phyloP scores from a whole-genome alignment of 495 filamentous ascomycete genomes.

The Darksidea phi region DNA sequence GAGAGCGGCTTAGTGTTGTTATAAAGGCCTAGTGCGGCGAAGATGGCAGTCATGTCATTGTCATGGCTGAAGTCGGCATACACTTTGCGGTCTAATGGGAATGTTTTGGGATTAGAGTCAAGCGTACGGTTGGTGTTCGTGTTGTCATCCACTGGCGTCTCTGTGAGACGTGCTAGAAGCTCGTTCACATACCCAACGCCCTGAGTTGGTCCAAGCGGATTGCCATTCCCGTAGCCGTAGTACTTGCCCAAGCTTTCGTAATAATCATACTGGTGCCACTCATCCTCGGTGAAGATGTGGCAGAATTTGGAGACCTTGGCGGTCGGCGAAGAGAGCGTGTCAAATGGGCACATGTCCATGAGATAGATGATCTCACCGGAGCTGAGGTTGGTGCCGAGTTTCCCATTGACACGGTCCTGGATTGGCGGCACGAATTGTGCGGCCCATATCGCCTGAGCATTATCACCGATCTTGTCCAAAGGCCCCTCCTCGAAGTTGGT shows the following conservation, averaged over 20 bases:
- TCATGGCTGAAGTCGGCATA: conserved; percentile 91
- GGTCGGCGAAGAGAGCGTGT: conserved; percentile 59
- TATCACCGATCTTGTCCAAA: conserved; percentile 47
- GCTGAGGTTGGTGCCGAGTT: conserved; percentile 62
- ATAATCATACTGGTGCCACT: conserved; percentile 77
- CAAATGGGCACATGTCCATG: conserved; percentile 86
- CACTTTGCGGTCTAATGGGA: conserved; percentile 62
- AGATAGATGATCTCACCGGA: conserved; percentile 59
- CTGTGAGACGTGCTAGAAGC: conserved; percentile 74
- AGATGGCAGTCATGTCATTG: conserved; percentile 73
- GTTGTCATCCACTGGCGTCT: conserved; percentile 61
- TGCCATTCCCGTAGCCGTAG: conserved; percentile 75
- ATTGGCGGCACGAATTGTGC: conserved; percentile 62
- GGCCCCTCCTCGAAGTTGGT: conserved; percentile 57
- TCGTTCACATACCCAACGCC: conserved; percentile 85
- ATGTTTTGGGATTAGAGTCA: conserved; percentile 59
- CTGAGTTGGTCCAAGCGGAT: conserved; percentile 73
- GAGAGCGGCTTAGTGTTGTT: conserved; percentile 55
- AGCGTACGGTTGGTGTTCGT: conserved; percentile 74
- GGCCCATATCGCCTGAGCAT: conserved; percentile 55
- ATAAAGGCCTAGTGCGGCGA: conserved; percentile 72
- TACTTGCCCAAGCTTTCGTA: conserved; percentile 73
- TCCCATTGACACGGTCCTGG: conserved; percentile 57
- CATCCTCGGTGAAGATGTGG: conserved; percentile 61
- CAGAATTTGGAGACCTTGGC: conserved; percentile 64